Conservation (phyloP, 2,329 filamentous ascomycete genomes). For the Colletotrichum sp. region DNA sequence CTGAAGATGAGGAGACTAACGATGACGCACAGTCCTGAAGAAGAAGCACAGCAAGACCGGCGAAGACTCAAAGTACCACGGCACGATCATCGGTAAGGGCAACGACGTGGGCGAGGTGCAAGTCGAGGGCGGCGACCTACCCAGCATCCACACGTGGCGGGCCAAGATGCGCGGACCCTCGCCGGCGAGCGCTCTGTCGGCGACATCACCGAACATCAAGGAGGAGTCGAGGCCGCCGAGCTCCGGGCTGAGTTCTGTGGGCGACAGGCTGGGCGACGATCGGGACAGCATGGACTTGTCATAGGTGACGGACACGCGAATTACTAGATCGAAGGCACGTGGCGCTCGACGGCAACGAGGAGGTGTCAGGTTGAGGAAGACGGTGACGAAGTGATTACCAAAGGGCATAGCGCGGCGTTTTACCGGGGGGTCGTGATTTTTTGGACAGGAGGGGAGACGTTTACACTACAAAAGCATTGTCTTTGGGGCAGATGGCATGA, state of each 20-base stretch:
- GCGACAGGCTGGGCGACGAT: constrained; percentile 49
- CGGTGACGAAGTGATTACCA: neutral
- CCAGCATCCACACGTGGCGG: constrained; percentile 72
- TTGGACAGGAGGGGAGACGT: neutral
- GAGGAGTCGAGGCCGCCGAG: constrained; percentile 51
- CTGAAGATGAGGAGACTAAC: neutral
- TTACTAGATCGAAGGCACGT: neutral
- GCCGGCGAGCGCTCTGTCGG: constrained; percentile 20
- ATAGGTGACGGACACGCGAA: constrained; percentile 24
- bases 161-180: constrained; percentile 39
- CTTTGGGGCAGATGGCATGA: neutral
- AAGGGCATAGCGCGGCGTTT: constrained; percentile 24
- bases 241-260: constrained; percentile 63
- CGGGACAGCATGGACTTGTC: constrained; percentile 52
- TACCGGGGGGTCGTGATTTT: neutral
- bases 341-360: neutral
- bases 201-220: constrained; percentile 19
- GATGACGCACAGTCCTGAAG: constrained; percentile 70
- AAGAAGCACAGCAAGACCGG: constrained; percentile 91
- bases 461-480: neutral
- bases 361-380: neutral
- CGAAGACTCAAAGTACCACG: constrained; percentile 84
- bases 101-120: constrained; percentile 71
- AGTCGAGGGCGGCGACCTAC: constrained; percentile 78
- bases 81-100: constrained; percentile 79